Conservation (phyloP, 192 early-diverging fungal genomes). For the Spizellomyces punctatus region DNA sequence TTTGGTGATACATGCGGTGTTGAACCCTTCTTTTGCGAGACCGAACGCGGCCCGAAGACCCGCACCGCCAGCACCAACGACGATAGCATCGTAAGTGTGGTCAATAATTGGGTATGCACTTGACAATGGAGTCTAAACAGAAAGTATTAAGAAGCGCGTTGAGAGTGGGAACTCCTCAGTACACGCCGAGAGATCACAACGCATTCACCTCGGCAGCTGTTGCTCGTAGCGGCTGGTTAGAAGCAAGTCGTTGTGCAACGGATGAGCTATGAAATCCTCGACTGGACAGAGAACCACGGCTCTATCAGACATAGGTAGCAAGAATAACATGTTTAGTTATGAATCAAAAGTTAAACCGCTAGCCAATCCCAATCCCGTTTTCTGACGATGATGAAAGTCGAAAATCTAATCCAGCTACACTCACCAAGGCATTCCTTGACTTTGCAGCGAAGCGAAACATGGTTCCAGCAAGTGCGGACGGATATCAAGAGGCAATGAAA, state of each 20-base stretch:
- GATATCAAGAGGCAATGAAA: too few relatives aligned
- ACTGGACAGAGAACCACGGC: not conserved
- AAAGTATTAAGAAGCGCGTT: not conserved
- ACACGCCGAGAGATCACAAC: not conserved
- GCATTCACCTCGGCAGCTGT: constrained; percentile 63
- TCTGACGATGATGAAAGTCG: too few relatives aligned
- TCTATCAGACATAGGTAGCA: not conserved
- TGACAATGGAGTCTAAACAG: constrained; percentile 44
- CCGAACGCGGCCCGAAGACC: constrained; percentile 98
- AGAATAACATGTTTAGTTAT: not conserved
- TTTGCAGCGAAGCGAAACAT: constrained; percentile 1
- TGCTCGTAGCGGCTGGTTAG: constrained; percentile 75
- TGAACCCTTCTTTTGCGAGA: constrained; percentile 82
- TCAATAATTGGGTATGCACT: constrained; percentile 93
- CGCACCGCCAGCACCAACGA: constrained; percentile 97
- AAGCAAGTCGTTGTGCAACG: constrained; percentile 66
- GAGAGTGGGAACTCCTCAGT: not conserved
- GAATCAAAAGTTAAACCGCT: not conserved
- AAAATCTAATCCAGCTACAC: not conserved
- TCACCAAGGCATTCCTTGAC: not conserved
- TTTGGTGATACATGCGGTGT: constrained; percentile 98
- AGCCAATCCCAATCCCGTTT: not conserved
- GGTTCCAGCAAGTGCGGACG: not conserved
- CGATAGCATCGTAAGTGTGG: constrained; percentile 98
- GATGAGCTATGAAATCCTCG: constrained; percentile 11